Conservation (phyloP, 306 rosid species). For the Prunus fruticosa region DNA sequence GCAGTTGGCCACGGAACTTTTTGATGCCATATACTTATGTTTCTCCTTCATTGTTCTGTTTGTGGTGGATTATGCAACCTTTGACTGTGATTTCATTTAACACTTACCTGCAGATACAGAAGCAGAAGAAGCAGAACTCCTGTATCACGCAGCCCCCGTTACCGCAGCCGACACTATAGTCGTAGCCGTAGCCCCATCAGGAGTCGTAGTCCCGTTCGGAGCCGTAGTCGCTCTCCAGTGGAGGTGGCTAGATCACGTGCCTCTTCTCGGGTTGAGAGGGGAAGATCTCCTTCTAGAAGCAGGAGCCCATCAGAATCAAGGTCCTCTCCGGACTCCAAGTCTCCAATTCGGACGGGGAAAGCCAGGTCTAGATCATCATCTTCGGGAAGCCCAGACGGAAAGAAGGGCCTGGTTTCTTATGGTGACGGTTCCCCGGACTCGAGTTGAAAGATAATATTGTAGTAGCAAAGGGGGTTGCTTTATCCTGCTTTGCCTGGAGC, state of each 20-base stretch:
- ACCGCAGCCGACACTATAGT: constrained; percentile 58
- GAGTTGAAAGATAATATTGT: constrained; percentile 17
- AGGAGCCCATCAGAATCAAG: constrained; percentile 54
- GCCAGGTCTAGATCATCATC: constrained; percentile 62
- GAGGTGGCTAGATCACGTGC: constrained; percentile 41
- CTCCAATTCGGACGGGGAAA: constrained; percentile 48
- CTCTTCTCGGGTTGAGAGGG: constrained; percentile 54
- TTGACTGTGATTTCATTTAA: neutral
- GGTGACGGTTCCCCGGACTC: constrained; percentile 67
- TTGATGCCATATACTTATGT: neutral
- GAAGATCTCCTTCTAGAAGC: constrained; percentile 53
- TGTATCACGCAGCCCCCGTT: constrained; percentile 78
- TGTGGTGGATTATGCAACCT: neutral
- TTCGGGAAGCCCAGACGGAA: constrained; percentile 63
- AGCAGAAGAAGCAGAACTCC: constrained; percentile 83
- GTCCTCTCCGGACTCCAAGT: constrained; percentile 53
- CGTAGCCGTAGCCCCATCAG: constrained; percentile 58
- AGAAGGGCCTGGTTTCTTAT: constrained; percentile 83
- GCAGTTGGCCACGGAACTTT: neutral
- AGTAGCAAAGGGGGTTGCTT: neutral
- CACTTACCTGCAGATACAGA: constrained; percentile 55
- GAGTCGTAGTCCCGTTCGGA: constrained; percentile 31
- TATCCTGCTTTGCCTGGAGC: constrained; percentile 7
- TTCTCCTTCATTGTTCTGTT: neutral
- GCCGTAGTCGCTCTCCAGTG: constrained; percentile 47